Evolutionary conservation across 2,329 filamentous ascomycete genomes (phyloP).

Genomic region (Aureobasidium sp.): DNA sequence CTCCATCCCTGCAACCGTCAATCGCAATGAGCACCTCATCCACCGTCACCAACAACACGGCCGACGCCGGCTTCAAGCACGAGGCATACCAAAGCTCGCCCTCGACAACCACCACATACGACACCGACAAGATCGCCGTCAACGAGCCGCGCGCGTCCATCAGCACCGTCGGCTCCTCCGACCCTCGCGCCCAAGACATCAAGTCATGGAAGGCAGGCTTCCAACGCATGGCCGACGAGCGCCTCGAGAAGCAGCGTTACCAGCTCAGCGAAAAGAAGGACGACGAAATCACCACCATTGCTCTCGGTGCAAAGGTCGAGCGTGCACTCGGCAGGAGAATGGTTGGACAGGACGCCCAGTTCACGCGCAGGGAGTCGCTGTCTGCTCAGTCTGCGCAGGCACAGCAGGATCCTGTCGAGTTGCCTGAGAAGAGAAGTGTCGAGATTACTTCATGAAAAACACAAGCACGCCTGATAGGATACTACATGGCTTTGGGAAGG

Average conservation of each 20-base stretch:
- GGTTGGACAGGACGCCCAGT: conserved; percentile 81
- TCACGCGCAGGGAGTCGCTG: conserved; percentile 47
- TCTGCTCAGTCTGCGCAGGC: conserved; percentile 27
- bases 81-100: background rate
- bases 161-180: conserved; percentile 27
- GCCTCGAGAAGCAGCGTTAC: conserved; percentile 74
- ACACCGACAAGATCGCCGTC: conserved; percentile 25
- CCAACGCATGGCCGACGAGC: conserved; percentile 84
- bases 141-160: conserved; percentile 22
- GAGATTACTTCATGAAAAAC: conserved; percentile 5
- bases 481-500: background rate
- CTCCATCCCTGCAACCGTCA: conserved; percentile 46
- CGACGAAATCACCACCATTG: conserved; percentile 76
- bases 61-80: conserved; percentile 14
- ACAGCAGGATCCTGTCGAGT: conserved; percentile 5
- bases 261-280: conserved; percentile 71
- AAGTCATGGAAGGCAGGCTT: conserved; percentile 72
- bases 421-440: conserved; percentile 15
- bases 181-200: conserved; percentile 56
- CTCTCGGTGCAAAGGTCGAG: conserved; percentile 83
- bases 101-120: conserved; percentile 18
- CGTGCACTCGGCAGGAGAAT: conserved; percentile 79
- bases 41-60: conserved; percentile 25
- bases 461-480: background rate
- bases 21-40: conserved; percentile 34